Percentiles rank a stretch among this genome's conserved stretches.
phyloP scores from a whole-genome alignment of 1,139 yeast species.

The Zygoascus hellenicus region DNA sequence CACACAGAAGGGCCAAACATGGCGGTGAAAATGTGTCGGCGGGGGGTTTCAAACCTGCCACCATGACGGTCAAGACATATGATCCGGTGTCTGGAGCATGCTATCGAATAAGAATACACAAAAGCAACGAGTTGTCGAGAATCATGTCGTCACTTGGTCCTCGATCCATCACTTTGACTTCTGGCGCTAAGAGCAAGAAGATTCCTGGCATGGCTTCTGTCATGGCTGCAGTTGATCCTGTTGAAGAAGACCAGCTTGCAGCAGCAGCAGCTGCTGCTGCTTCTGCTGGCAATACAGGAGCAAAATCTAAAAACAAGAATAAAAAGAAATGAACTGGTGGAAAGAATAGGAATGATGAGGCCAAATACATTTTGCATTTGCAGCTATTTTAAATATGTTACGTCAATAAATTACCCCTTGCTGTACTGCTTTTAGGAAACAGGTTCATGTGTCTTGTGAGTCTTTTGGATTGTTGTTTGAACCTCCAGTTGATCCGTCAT shows the following conservation, averaged over 20 bases:
- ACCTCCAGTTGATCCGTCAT: background rate
- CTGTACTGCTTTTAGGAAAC: background rate
- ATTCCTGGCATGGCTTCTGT: conserved; percentile 27
- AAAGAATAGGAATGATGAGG: background rate
- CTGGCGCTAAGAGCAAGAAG: conserved; percentile 6
- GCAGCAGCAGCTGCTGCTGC: conserved; percentile 13
- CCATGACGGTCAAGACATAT: conserved; percentile 59
- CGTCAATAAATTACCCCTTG: conserved; percentile 2
- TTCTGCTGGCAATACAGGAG: conserved; percentile 12
- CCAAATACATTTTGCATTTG: background rate
- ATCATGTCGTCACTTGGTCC: conserved; percentile 83
- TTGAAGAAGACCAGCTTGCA: conserved; percentile 15
- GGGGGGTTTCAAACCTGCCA: conserved; percentile 31
- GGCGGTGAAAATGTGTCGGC: conserved; percentile 25
- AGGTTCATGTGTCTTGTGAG: background rate
- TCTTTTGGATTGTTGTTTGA: no score
- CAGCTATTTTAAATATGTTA: conserved; percentile 6
- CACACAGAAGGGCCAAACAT: conserved; percentile 32
- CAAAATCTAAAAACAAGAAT: conserved; percentile 17
- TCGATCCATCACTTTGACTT: conserved; percentile 48
- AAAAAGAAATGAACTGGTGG: conserved; percentile 18
- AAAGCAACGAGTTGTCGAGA: conserved; percentile 72
- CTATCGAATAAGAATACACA: conserved; percentile 55
- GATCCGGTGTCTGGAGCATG: conserved; percentile 69
- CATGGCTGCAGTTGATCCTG: conserved; percentile 28